These are phyloP conservation scores for Candida nitratophila DNA, from an alignment of 805 yeast genomes.

Conservation along the genomic window DNA sequence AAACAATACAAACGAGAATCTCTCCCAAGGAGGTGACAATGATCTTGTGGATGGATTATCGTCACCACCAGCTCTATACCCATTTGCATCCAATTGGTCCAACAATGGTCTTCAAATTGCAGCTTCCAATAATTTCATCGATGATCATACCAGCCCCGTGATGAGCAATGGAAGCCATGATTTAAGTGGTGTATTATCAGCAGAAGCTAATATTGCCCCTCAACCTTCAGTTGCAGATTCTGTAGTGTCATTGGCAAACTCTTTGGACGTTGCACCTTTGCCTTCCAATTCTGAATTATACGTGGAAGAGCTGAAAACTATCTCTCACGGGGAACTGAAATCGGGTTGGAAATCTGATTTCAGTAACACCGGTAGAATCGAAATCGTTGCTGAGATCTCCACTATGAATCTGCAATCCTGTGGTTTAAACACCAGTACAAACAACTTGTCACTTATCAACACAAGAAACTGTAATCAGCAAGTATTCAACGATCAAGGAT, in stretches of 20 bases:
- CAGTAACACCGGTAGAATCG: constrained; percentile 69
- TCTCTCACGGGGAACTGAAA: constrained; percentile 75
- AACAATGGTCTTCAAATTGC: not conserved
- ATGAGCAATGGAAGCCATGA: not conserved
- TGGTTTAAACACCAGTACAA: constrained; percentile 27
- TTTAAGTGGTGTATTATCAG: not conserved
- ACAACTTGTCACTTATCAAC: constrained; percentile 21
- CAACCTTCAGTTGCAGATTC: not conserved
- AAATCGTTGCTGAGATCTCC: constrained; percentile 64
- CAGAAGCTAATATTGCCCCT: not conserved
- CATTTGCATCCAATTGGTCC: constrained; percentile 25
- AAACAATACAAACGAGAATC: not conserved
- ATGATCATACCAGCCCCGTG: not conserved
- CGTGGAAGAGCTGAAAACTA: constrained; percentile 65
- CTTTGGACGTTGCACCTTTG: constrained; percentile 2
- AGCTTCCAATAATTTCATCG: not conserved
- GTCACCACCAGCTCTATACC: constrained; percentile 11
- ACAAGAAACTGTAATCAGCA: constrained; percentile 27
- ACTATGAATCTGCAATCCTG: constrained; percentile 52
- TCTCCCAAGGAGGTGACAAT: not conserved
- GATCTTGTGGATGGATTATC: not conserved
- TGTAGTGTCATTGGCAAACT: not conserved
- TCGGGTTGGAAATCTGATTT: constrained; percentile 96
- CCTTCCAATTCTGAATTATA: constrained; percentile 29
- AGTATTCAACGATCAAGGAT: constrained; percentile 17